Evolutionary conservation across 352 stramenopile species (phyloP).

Genomic region (Phytophthora chlamydospora): DNA sequence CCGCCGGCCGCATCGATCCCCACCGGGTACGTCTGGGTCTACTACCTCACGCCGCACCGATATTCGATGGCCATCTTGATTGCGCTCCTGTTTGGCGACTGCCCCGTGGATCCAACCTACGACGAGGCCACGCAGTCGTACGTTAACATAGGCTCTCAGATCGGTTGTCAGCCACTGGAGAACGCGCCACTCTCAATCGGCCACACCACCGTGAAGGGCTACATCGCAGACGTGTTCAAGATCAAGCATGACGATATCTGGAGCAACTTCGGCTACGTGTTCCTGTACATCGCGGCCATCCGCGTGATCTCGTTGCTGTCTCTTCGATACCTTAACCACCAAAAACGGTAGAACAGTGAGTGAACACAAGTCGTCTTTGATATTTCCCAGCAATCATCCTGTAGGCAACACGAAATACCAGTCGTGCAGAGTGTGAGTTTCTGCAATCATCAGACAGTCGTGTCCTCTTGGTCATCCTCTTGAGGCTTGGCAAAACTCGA

Average conservation of each 20-base stretch:
- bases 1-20: constrained; percentile 40
- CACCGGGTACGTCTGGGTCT: constrained; percentile 43
- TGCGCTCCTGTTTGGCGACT: constrained; percentile 39
- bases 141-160: constrained; percentile 18
- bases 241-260: constrained; percentile 38
- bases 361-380: not conserved
- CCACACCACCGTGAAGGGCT: constrained; percentile 34
- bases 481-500: constrained; percentile 38
- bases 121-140: constrained; percentile 25
- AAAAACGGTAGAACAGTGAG: constrained; percentile 33
- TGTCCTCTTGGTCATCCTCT: constrained; percentile 15
- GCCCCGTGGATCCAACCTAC: constrained; percentile 29
- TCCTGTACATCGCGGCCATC: constrained; percentile 34
- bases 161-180: constrained; percentile 31
- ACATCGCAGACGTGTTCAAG: constrained; percentile 34
- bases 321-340: constrained; percentile 45
- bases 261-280: constrained; percentile 28
- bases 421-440: constrained; percentile 1
- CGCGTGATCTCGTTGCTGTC: constrained; percentile 40
- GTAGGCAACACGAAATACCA: constrained; percentile 10
- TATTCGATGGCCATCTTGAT: constrained; percentile 40
- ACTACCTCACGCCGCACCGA: constrained; percentile 39
- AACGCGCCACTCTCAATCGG: constrained; percentile 19
- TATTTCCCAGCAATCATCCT: not conserved
- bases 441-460: constrained; percentile 18